Percentiles rank a stretch among this genome's conserved stretches.
Conservation (phyloP, 2,329 filamentous ascomycete genomes). For the Fusarium sp. region DNA sequence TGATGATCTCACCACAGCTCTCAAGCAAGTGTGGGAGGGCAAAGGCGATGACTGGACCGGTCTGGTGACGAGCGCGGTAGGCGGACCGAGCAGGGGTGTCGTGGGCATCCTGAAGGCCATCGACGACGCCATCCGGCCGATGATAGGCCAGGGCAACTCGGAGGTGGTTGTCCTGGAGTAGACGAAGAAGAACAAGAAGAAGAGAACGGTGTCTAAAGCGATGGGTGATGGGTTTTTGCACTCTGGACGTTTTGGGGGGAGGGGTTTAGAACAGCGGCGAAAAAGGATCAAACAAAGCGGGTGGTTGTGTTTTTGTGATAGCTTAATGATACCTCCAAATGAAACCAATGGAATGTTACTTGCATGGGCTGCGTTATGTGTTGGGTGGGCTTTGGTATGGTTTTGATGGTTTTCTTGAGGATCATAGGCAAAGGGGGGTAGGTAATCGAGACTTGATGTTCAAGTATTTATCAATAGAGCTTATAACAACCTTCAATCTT, state of each 20-base stretch:
- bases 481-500: background rate
- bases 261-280: conserved; percentile 34
- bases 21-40: conserved; percentile 60
- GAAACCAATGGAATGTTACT: conserved; percentile 35
- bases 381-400: background rate
- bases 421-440: background rate
- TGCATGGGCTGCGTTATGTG: background rate
- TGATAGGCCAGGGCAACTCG: conserved; percentile 26
- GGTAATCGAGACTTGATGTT: background rate
- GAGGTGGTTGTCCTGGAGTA: conserved; percentile 42
- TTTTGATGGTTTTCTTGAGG: background rate
- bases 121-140: conserved; percentile 59
- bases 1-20: conserved; percentile 53
- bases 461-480: background rate
- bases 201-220: conserved; percentile 2
- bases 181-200: background rate
- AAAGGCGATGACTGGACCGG: conserved; percentile 61
- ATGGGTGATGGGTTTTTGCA: conserved; percentile 22
- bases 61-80: conserved; percentile 61
- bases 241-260: conserved; percentile 20
- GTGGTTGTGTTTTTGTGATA: conserved; percentile 41
- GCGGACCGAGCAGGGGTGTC: conserved; percentile 53
- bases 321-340: conserved; percentile 49
- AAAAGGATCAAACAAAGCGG: conserved; percentile 37
- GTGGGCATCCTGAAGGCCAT: conserved; percentile 61